These are phyloP conservation scores for Boletus smithii DNA, from an alignment of 1,284 basidiomycete genomes.

Conservation along the genomic window DNA sequence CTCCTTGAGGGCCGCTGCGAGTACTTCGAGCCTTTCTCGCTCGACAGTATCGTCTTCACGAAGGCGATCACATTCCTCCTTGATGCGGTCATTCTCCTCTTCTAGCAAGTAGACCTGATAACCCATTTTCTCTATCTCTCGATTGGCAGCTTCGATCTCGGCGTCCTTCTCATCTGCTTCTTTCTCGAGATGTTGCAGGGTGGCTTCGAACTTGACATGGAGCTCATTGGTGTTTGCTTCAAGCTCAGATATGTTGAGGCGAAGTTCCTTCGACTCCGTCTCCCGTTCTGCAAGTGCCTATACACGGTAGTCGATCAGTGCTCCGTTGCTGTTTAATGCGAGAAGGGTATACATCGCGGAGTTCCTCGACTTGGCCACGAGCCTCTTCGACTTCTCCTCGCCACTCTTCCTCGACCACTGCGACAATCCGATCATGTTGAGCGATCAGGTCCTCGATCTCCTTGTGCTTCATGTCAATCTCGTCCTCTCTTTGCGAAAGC, in stretches of 20 bases:
- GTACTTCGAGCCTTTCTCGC: constrained; percentile 67
- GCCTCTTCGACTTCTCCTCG: constrained; percentile 73
- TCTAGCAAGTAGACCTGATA: constrained; percentile 60
- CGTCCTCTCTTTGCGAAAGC: constrained; percentile 78
- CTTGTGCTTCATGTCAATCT: constrained; percentile 67
- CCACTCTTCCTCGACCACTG: constrained; percentile 73
- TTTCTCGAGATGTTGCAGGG: constrained; percentile 67
- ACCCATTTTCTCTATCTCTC: constrained; percentile 71
- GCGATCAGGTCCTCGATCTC: constrained; percentile 68
- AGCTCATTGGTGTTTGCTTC: constrained; percentile 68
- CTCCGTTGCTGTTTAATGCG: neutral
- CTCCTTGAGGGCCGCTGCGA: constrained; percentile 76
- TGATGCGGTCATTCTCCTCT: constrained; percentile 52
- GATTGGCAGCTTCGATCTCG: constrained; percentile 62
- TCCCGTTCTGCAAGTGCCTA: constrained; percentile 75
- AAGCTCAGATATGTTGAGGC: constrained; percentile 67
- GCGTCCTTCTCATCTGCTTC: constrained; percentile 70
- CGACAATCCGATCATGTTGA: constrained; percentile 67
- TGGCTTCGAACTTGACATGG: constrained; percentile 69
- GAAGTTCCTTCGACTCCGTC: constrained; percentile 68
- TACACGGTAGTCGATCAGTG: constrained; percentile 7
- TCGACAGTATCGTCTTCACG: constrained; percentile 68
- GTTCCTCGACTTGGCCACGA: constrained; percentile 65
- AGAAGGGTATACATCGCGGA: constrained; percentile 59
- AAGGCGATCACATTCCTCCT: constrained; percentile 49